A percentile compares a stretch with the other conserved stretches of the same genome.
These are phyloP conservation scores for Monilinia laxa DNA, from an alignment of 2,329 filamentous ascomycete genomes.

Conservation along the genomic window DNA sequence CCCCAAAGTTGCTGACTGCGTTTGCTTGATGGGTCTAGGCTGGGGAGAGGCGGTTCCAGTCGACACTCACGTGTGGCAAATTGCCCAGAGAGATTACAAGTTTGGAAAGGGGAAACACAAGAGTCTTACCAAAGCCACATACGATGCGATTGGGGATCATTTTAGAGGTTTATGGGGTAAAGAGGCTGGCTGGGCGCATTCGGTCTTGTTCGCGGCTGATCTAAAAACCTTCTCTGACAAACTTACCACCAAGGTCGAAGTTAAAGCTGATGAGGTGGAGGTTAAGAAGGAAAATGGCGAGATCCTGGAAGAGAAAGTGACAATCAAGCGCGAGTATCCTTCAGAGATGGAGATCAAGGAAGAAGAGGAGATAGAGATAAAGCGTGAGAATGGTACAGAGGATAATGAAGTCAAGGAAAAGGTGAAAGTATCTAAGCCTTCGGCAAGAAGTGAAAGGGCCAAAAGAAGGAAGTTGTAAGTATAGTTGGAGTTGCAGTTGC, in stretches of 20 bases:
- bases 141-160: constrained; percentile 85
- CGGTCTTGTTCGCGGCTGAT: constrained; percentile 92
- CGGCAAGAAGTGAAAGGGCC: constrained; percentile 32
- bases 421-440: constrained; percentile 30
- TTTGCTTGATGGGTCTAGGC: constrained; percentile 91
- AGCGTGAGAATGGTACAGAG: constrained; percentile 1
- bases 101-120: constrained; percentile 82
- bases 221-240: constrained; percentile 76
- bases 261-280: constrained; percentile 47
- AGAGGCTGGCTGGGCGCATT: constrained; percentile 96
- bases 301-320: constrained; percentile 30
- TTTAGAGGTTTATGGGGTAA: constrained; percentile 88
- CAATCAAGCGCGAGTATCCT: constrained; percentile 33
- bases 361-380: constrained; percentile 3
- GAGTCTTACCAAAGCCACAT: constrained; percentile 83
- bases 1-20: constrained; percentile 95
- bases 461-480: constrained; percentile 34
- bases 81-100: constrained; percentile 92
- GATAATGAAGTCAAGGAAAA: constrained; percentile 26
- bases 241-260: constrained; percentile 47
- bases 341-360: constrained; percentile 27
- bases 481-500: not conserved
- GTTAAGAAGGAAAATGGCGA: constrained; percentile 38
- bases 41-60: constrained; percentile 96
- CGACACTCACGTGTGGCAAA: constrained; percentile 98